Base-by-base conservation (phyloP, 2,329 filamentous ascomycete genomes). In the Pseudogymnoascus verrucosus region DNA sequence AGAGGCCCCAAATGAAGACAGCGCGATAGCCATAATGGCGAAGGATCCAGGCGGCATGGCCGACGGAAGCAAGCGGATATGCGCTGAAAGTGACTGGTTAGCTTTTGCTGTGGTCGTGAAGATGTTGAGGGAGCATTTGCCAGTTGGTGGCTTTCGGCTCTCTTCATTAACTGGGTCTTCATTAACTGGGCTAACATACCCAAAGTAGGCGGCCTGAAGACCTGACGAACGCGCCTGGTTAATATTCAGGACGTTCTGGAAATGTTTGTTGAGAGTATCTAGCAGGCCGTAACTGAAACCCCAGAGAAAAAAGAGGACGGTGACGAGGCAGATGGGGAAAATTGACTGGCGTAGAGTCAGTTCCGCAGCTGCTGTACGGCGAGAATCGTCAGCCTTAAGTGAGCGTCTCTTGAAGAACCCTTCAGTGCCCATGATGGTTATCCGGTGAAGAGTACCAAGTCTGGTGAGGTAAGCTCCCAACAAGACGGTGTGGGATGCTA, bases 51-150 rank as follows among this genome's bases (percentile, higher is more conserved):
- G 86, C 86, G n/a, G 88, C 84, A 61, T 78, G 69, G 65, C 87
- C 82, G 65, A 88, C 79, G 64, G 89, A 89, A 6, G 86, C 86
- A 59, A 90, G 78, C 14, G 88, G 88, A 70, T 90, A 89, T 16
- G 84, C 82, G n/a, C 51, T 57, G 10, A n/a, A 57, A 57, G 19
- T 19, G 3, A 6, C 2, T 8, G 12, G 51, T 57, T 34, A 57
- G 28, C n/a, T 16, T 19, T 19, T 57, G 0, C 26, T n/a, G 6
- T 19, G 7, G 5, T 14, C n/a, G 14, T 16, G 23, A 8, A 16
- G 44, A 28, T 26, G n/a, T 28, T 26, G 14, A 31, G 14, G 10
- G n/a, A 31, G 14, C 3, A 51, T 51, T 57, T 57, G 26, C 51
- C 26, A 57, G n/a, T 16, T 5, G 26, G 10, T 16, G n/a, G 44